Conservation (phyloP, 2,329 filamentous ascomycete species). For the Diaporthe sp. region DNA sequence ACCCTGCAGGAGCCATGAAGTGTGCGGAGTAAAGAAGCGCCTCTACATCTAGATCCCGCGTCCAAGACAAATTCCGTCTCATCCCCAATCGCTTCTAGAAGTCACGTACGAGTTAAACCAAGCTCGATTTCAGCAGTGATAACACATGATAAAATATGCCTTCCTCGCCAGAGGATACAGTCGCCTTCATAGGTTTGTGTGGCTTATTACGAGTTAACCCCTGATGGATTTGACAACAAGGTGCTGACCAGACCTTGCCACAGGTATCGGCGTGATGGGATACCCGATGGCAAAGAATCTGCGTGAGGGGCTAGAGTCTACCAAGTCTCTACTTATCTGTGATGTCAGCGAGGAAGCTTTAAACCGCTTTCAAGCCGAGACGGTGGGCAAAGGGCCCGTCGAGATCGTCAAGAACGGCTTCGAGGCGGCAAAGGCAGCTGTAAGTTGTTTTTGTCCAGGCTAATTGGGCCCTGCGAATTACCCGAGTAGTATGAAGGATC, state of each 20-base stretch:
- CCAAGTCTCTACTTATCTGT: slow-evolving; percentile 49
- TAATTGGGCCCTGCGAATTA: no score
- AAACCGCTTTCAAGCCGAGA: slow-evolving; percentile 53
- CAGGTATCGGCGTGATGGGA: slow-evolving; percentile 53
- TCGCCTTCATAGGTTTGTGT: slow-evolving; percentile 20
- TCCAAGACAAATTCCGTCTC: neutral
- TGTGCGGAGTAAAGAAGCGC: slow-evolving; percentile 2
- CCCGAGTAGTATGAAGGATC: neutral
- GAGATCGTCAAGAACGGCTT: slow-evolving; percentile 53
- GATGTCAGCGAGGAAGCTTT: slow-evolving; percentile 55
- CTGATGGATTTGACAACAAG: no score
- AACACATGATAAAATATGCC: neutral
- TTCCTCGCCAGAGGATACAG: neutral
- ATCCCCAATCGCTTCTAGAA: neutral
- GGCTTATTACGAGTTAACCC: neutral
- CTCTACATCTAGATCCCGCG: no score
- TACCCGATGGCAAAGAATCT: slow-evolving; percentile 54
- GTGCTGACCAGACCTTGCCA: neutral
- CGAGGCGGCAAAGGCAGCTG: slow-evolving; percentile 54
- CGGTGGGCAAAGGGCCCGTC: slow-evolving; percentile 52
- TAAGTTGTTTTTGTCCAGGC: slow-evolving; percentile 37
- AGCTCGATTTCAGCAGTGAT: neutral
- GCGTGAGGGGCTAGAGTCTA: slow-evolving; percentile 44
- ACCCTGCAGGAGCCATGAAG: neutral
- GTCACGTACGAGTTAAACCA: neutral